Evolutionary conservation across 202 grass and related monocot genomes (phyloP).

Genomic region (Schoenoplectus triqueter): DNA sequence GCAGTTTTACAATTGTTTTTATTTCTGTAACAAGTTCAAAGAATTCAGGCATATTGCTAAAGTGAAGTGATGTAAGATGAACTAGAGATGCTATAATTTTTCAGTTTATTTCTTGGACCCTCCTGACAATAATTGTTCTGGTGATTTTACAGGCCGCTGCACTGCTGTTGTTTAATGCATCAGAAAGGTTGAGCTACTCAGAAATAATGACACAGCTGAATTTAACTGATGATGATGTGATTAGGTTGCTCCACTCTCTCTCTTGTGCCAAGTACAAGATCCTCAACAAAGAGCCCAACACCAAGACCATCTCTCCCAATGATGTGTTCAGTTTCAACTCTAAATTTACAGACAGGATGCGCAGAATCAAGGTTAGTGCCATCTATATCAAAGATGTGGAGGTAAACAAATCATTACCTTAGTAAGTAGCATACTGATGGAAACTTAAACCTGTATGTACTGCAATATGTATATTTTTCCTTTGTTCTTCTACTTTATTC

Average conservation of each 20-base stretch:
- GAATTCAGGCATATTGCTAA: not conserved
- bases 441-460: not conserved
- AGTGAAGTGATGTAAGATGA: not conserved
- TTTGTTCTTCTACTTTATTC: constrained; percentile 88
- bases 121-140: not conserved
- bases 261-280: constrained; percentile 97
- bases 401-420: not conserved
- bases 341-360: constrained; percentile 96
- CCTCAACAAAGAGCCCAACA: constrained; percentile 55
- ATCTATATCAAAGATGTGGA: not conserved
- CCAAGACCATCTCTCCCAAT: constrained; percentile 77
- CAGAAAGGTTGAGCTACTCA: constrained; percentile 79
- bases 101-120: constrained; percentile 20
- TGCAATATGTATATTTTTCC: not conserved
- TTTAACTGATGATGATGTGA: constrained; percentile 90
- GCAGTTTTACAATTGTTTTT: not conserved
- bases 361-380: constrained; percentile 80
- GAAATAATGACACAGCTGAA: constrained; percentile 89
- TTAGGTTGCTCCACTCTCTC: constrained; percentile 95
- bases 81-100: constrained; percentile 23
- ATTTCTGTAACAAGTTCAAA: not conserved
- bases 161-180: constrained; percentile 80
- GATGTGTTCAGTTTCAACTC: constrained; percentile 91
- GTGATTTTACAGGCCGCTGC: constrained; percentile 67
- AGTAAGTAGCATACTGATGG: no score